These are phyloP conservation scores for Paraconiothyrium sp. DNA, from an alignment of 2,329 filamentous ascomycete species.

Conservation along the genomic window DNA sequence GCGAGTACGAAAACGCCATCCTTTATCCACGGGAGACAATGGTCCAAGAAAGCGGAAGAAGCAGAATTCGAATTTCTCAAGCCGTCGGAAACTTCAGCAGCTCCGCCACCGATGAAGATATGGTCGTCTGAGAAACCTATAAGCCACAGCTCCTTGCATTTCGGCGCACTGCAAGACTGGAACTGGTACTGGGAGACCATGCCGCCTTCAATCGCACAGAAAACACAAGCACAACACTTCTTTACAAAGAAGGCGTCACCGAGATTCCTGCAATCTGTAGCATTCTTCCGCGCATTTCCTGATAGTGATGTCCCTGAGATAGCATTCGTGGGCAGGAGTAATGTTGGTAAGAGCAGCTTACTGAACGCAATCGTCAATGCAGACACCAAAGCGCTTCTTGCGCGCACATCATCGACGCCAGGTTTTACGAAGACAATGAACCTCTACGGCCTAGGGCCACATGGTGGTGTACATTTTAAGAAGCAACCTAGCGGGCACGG, in stretches of 20 bases:
- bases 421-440: slow-evolving; percentile 74
- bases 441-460: slow-evolving; percentile 66
- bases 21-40: not conserved
- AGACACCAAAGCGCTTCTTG: slow-evolving; percentile 54
- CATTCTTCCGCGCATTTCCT: slow-evolving; percentile 68
- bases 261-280: slow-evolving; percentile 67
- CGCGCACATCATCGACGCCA: slow-evolving; percentile 65
- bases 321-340: slow-evolving; percentile 73
- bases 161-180: slow-evolving; percentile 26
- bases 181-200: slow-evolving; percentile 49
- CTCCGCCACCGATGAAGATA: slow-evolving; percentile 5
- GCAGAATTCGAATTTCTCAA: slow-evolving; percentile 17
- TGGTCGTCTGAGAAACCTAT: slow-evolving; percentile 18
- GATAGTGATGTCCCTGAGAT: slow-evolving; percentile 66
- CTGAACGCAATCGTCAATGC: slow-evolving; percentile 67
- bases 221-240: slow-evolving; percentile 53
- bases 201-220: slow-evolving; percentile 44
- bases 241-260: slow-evolving; percentile 54
- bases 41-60: not conserved
- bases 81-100: slow-evolving; percentile 27
- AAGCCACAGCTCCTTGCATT: slow-evolving; percentile 17
- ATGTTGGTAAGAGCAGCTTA: slow-evolving; percentile 74
- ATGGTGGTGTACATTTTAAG: slow-evolving; percentile 32
- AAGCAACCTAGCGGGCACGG: slow-evolving; percentile 31
- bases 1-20: not conserved